A percentile compares a stretch with the other conserved stretches of the same genome.
Conservation (phyloP, 2,329 filamentous ascomycete genomes). For the Penicillium sp. region DNA sequence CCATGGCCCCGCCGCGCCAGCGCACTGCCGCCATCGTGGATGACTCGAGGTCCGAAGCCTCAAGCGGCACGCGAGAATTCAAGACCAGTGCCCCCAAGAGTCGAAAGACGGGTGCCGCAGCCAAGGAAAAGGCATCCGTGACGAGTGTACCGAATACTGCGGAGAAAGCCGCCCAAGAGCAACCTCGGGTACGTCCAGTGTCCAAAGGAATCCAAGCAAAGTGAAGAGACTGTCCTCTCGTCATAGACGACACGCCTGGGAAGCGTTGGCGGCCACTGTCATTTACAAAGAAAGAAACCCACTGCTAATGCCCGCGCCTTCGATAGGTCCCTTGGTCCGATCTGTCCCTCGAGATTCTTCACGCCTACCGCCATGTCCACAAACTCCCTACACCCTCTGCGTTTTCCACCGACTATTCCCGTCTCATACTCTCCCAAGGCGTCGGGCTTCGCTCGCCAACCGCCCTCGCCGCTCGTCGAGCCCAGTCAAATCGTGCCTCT, state of each 20-base stretch:
- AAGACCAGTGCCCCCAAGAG: conserved; percentile 28
- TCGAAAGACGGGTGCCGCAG: conserved; percentile 23
- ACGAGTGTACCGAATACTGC: conserved; percentile 25
- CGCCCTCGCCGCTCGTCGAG: conserved; percentile 36
- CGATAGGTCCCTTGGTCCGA: conserved; percentile 40
- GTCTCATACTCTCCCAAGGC: conserved; percentile 42
- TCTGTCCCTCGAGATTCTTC: conserved; percentile 41
- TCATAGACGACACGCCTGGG: neutral
- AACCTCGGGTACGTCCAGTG: conserved; percentile 26
- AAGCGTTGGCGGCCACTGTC: too few relatives aligned
- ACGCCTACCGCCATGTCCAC: conserved; percentile 45
- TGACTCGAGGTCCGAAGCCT: conserved; percentile 45
- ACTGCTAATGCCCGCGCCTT: neutral
- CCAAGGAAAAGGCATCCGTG: conserved; percentile 23
- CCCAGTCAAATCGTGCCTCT: conserved; percentile 12
- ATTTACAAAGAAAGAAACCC: too few relatives aligned
- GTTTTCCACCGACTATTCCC: conserved; percentile 42
- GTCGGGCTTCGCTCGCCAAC: conserved; percentile 43
- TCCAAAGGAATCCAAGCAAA: conserved; percentile 7
- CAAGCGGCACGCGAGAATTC: conserved; percentile 38
- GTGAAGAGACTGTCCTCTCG: neutral
- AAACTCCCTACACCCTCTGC: conserved; percentile 41
- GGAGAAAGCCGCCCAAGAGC: conserved; percentile 16
- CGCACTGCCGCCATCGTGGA: conserved; percentile 36
- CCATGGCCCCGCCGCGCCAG: conserved; percentile 44